Evolutionary conservation across 768 basidiomycete species (phyloP).

Genomic region (Russula sp.): DNA sequence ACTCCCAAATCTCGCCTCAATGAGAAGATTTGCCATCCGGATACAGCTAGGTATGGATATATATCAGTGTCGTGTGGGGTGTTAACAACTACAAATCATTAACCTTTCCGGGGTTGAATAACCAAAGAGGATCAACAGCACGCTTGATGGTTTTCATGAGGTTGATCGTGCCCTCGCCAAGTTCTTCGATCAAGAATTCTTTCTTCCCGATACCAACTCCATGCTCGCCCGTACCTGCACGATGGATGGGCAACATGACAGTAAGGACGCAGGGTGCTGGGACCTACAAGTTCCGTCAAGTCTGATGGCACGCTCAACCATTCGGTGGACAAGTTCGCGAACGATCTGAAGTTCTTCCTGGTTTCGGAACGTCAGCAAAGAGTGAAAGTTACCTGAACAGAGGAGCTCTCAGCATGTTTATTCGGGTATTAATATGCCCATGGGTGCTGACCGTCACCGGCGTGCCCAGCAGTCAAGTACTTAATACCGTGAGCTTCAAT

Average conservation of each 20-base stretch:
- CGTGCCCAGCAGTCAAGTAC: constrained; percentile 42
- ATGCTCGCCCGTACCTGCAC: constrained; percentile 75
- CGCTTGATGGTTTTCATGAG: constrained; percentile 84
- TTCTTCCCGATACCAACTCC: constrained; percentile 86
- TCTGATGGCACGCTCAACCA: constrained; percentile 63
- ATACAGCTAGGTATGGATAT: background rate
- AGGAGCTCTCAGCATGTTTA: background rate
- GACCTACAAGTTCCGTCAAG: constrained; percentile 71
- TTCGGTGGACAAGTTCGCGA: constrained; percentile 57
- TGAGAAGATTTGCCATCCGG: background rate
- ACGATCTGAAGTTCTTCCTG: constrained; percentile 54
- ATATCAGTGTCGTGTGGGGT: background rate
- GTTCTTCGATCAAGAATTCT: constrained; percentile 74
- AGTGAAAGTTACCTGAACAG: constrained; percentile 42
- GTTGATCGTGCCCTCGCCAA: constrained; percentile 75
- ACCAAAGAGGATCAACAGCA: constrained; percentile 69
- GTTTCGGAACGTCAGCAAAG: constrained; percentile 50
- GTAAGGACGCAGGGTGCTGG: background rate
- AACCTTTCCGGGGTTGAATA: constrained; percentile 82
- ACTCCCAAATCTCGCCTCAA: background rate
- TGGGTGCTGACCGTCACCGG: constrained; percentile 34
- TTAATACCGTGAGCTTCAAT: constrained; percentile 37
- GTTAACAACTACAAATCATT: constrained; percentile 19
- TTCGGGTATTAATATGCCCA: constrained; percentile 24
- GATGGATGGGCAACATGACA: constrained; percentile 2